Percentiles rank a stretch among this genome's conserved stretches.
Conservation (phyloP, 1,284 basidiomycete genomes). For the Leccinum olivaceoglutinosum region DNA sequence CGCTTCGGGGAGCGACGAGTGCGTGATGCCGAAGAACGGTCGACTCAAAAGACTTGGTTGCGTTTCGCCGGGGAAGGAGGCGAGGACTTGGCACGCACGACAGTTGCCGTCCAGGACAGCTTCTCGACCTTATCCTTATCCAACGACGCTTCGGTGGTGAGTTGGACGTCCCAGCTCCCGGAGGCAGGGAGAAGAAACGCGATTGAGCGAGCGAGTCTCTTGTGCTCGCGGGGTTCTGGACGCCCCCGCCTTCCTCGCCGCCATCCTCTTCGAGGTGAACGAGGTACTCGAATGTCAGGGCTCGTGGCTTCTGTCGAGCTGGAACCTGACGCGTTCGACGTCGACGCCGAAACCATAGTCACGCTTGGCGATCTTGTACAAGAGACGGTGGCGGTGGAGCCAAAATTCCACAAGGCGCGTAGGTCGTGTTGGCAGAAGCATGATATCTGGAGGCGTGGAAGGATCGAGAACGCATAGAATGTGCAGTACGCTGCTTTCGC, state of each 20-base stretch:
- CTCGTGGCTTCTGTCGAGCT: slow-evolving; percentile 65
- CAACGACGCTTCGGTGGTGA: slow-evolving; percentile 64
- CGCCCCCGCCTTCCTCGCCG: slow-evolving; percentile 28
- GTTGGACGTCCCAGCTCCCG: slow-evolving; percentile 90
- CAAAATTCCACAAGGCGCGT: slow-evolving; percentile 82
- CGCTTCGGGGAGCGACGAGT: slow-evolving; percentile 66
- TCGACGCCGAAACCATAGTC: slow-evolving; percentile 85
- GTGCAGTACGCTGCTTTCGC: slow-evolving; percentile 2
- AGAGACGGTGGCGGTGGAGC: slow-evolving; percentile 48
- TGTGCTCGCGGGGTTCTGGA: slow-evolving; percentile 60
- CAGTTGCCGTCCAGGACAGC: slow-evolving; percentile 72
- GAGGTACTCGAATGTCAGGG: slow-evolving; percentile 80
- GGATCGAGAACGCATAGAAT: slow-evolving; percentile 13
- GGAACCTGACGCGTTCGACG: slow-evolving; percentile 59
- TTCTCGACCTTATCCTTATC: slow-evolving; percentile 66
- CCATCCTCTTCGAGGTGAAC: slow-evolving; percentile 67
- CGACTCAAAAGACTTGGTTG: slow-evolving; percentile 44
- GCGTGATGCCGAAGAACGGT: slow-evolving; percentile 64
- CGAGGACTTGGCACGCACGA: slow-evolving; percentile 44
- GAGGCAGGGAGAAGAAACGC: slow-evolving; percentile 75
- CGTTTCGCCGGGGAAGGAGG: slow-evolving; percentile 30
- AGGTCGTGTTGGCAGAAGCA: slow-evolving; percentile 97
- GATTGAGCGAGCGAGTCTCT: slow-evolving; percentile 66
- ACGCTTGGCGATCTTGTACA: slow-evolving; percentile 72
- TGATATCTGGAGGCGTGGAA: slow-evolving; percentile 65